Evolutionary conservation across 176 grass and related monocot genomes (phyloP).

Genomic region (Oryza rufipogon): DNA sequence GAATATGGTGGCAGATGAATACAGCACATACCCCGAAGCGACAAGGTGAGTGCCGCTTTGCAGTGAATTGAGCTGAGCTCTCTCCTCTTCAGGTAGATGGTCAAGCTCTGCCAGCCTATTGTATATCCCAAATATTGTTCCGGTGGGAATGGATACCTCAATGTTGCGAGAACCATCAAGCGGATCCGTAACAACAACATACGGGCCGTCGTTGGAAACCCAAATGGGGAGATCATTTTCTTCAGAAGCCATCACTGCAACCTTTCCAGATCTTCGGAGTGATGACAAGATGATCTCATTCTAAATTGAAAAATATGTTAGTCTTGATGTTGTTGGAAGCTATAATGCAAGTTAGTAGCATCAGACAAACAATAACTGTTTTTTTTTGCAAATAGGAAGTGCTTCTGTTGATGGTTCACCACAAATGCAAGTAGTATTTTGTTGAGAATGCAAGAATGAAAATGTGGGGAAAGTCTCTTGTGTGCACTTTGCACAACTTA

Average conservation of each 20-base stretch:
- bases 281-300: conserved; percentile 91
- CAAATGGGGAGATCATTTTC: conserved; percentile 78
- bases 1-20: conserved; percentile 90
- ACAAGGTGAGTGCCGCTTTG: conserved; percentile 70
- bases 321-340: neutral
- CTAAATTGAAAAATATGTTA: conserved; percentile 42
- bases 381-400: conserved; percentile 14
- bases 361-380: neutral
- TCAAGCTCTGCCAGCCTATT: conserved; percentile 73
- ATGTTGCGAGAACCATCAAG: conserved; percentile 97
- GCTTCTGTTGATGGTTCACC: neutral
- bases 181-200: conserved; percentile 81
- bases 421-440: neutral
- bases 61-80: conserved; percentile 77
- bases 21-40: conserved; percentile 80
- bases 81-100: conserved; percentile 78
- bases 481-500: neutral
- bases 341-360: neutral
- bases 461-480: neutral
- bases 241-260: conserved; percentile 81
- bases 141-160: conserved; percentile 90
- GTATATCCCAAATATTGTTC: conserved; percentile 93
- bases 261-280: conserved; percentile 77
- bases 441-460: neutral
- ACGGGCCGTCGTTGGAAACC: conserved; percentile 57